Conservation (phyloP, 371 early-diverging fungal genomes). For the Mucor indicus region DNA sequence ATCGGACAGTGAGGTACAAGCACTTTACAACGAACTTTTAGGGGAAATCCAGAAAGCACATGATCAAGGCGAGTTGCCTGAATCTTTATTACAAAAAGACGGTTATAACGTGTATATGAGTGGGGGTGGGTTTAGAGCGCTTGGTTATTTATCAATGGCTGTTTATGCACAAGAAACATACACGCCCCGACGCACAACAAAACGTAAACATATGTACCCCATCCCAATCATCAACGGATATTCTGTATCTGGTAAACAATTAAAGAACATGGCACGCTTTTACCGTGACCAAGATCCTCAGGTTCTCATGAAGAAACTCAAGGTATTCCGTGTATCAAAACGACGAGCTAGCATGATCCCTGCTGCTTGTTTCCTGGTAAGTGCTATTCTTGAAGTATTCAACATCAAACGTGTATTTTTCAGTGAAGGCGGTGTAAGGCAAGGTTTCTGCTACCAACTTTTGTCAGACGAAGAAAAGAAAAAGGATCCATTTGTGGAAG, state of each 20-base stretch:
- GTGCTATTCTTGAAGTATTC: constrained; percentile 51
- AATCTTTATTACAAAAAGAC: constrained; percentile 27
- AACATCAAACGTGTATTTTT: constrained; percentile 46
- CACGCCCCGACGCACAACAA: constrained; percentile 8
- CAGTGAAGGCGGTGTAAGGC: constrained; percentile 65
- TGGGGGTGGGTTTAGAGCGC: constrained; percentile 61
- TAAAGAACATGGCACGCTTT: constrained; percentile 32
- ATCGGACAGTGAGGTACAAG: constrained; percentile 23
- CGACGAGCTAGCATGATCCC: constrained; percentile 60
- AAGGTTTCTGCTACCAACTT: constrained; percentile 54
- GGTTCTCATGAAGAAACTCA: constrained; percentile 30
- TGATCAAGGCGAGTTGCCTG: constrained; percentile 31
- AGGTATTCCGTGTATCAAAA: constrained; percentile 56
- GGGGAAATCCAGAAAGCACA: constrained; percentile 20
- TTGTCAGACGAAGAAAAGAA: constrained; percentile 40
- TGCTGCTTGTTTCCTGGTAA: constrained; percentile 55
- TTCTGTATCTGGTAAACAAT: constrained; percentile 37
- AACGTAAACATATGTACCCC: constrained; percentile 41
- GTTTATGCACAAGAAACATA: constrained; percentile 9
- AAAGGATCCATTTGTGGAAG: constrained; percentile 55
- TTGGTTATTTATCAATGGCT: constrained; percentile 62
- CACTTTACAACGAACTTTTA: constrained; percentile 43
- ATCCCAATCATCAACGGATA: constrained; percentile 65
- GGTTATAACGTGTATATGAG: constrained; percentile 56
- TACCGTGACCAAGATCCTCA: constrained; percentile 30